Conservation (phyloP, 768 basidiomycete genomes). For the Lentinula edodes region DNA sequence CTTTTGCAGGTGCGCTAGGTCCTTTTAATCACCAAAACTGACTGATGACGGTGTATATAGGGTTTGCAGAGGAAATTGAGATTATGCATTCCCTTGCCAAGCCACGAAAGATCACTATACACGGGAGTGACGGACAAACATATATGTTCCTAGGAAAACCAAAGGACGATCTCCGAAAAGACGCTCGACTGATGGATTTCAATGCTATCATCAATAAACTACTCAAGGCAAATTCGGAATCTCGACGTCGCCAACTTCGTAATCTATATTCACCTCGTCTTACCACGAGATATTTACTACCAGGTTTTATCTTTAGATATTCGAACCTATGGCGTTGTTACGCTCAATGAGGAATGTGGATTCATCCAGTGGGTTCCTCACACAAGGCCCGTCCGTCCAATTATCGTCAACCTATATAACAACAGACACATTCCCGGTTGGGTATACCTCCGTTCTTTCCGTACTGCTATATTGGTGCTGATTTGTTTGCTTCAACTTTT, state of each 20-base stretch:
- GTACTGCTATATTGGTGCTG: background rate
- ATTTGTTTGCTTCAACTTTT: background rate
- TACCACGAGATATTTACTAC: background rate
- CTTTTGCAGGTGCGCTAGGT: slow-evolving; percentile 57
- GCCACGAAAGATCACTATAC: slow-evolving; percentile 86
- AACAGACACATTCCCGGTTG: slow-evolving; percentile 32
- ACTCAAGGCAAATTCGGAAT: slow-evolving; percentile 89
- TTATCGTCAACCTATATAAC: slow-evolving; percentile 68
- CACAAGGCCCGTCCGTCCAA: slow-evolving; percentile 74
- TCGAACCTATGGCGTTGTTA: slow-evolving; percentile 97
- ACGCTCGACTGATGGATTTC: slow-evolving; percentile 96
- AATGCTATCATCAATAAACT: slow-evolving; percentile 97
- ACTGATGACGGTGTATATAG: slow-evolving; percentile 30
- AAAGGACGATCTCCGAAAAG: slow-evolving; percentile 95
- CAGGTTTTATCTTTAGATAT: slow-evolving; percentile 53
- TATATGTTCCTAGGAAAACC: slow-evolving; percentile 97
- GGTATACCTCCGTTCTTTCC: slow-evolving; percentile 24
- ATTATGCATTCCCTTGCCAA: slow-evolving; percentile 89
- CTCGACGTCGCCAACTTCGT: slow-evolving; percentile 87
- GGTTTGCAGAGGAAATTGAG: slow-evolving; percentile 76
- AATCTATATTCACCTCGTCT: slow-evolving; percentile 20
- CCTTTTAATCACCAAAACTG: background rate
- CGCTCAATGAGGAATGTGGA: slow-evolving; percentile 95
- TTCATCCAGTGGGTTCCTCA: slow-evolving; percentile 99
- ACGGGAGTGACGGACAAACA: slow-evolving; percentile 72